Evolutionary conservation across 2,329 filamentous ascomycete genomes (phyloP).

Genomic region (Trichoderma sp.): DNA sequence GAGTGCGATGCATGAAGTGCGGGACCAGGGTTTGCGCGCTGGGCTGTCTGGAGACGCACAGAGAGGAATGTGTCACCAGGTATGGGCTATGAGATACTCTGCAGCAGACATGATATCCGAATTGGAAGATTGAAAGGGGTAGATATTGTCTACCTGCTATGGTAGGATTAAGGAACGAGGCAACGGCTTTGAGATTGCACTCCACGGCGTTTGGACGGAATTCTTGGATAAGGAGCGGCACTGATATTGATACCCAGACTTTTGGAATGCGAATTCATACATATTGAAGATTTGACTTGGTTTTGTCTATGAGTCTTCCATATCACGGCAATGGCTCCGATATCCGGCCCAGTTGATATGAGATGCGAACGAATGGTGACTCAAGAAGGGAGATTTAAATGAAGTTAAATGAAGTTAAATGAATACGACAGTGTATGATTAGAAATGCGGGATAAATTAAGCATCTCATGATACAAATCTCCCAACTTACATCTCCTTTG

Average conservation of each 20-base stretch:
- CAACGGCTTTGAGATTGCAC: background rate
- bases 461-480: background rate
- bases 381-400: background rate
- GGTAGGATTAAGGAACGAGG: background rate
- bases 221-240: slow-evolving; percentile 23
- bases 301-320: background rate
- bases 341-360: slow-evolving; percentile 8
- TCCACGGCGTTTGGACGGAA: slow-evolving; percentile 29
- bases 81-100: slow-evolving; percentile 53
- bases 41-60: slow-evolving; percentile 72
- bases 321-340: background rate
- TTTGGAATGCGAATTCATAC: slow-evolving; percentile 2
- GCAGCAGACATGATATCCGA: background rate
- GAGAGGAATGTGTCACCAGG: slow-evolving; percentile 70
- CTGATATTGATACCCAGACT: slow-evolving; percentile 32
- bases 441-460: background rate
- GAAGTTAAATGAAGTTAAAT: background rate
- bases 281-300: background rate
- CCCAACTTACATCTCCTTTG: background rate
- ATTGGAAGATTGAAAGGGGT: background rate
- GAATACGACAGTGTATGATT: background rate
- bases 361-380: background rate
- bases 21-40: slow-evolving; percentile 77
- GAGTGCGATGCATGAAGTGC: slow-evolving; percentile 76
- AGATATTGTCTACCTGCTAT: background rate